These are phyloP conservation scores for Leccinum variicolor DNA, from an alignment of 768 basidiomycete genomes.

Conservation along the genomic window DNA sequence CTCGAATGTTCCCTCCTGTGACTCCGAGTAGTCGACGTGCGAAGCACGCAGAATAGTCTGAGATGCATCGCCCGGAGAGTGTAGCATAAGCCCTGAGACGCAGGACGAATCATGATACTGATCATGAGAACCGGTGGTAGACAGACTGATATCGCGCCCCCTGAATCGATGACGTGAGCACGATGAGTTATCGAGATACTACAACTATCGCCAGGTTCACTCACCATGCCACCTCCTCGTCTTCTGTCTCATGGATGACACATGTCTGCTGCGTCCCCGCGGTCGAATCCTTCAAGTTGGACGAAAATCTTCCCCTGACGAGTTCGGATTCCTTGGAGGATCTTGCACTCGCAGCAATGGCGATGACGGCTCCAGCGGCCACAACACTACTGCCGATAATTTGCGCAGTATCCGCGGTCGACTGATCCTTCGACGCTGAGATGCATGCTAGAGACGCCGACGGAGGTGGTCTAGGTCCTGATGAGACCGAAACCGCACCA, in stretches of 20 bases:
- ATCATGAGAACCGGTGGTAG: neutral
- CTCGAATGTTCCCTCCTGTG: neutral
- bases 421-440: neutral
- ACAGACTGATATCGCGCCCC: neutral
- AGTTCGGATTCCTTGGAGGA: neutral
- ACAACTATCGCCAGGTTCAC: neutral
- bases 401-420: neutral
- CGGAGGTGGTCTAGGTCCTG: neutral
- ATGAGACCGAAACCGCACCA: neutral
- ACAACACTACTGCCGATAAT: neutral
- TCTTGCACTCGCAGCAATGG: neutral
- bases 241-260: neutral
- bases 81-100: neutral
- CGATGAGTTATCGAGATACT: neutral
- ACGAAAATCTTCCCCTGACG: neutral
- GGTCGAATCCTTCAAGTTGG: neutral
- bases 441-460: neutral
- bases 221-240: conserved; percentile 1
- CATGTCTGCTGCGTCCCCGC: neutral
- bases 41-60: neutral
- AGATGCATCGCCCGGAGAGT: neutral
- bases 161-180: conserved; percentile 1
- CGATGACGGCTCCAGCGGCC: neutral
- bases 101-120: neutral
- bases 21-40: neutral